Percentiles rank a stretch among this genome's conserved stretches.
Conservation (phyloP, 208 protist genomes). For the Acanthamoeba sp. region DNA sequence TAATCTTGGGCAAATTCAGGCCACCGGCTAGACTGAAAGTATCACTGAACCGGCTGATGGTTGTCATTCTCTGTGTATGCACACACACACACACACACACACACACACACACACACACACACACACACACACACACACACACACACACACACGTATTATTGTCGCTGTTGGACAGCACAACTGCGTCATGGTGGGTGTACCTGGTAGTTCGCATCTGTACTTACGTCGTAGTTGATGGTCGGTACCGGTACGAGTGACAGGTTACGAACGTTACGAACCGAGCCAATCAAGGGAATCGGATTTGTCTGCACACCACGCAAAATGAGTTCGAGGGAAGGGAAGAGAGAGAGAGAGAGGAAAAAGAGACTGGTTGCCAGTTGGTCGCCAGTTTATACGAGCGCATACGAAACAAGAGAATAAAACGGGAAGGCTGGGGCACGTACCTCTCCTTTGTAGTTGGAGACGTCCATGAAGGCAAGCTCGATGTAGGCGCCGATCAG, state of each 20-base stretch:
- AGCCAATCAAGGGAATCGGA: constrained; percentile 30
- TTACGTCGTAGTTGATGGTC: constrained; percentile 48
- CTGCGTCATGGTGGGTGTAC: neutral
- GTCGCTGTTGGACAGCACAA: too few species aligned
- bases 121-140: too few species aligned
- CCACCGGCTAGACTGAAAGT: constrained; percentile 93
- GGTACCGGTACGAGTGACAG: constrained; percentile 38
- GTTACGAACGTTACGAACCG: constrained; percentile 7
- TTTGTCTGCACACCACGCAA: too few species aligned
- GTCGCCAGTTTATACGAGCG: too few species aligned
- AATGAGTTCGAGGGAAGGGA: too few species aligned
- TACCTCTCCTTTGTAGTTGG: constrained; percentile 47
- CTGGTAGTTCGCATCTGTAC: constrained; percentile 47
- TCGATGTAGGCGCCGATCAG: constrained; percentile 75
- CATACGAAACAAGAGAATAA: too few species aligned
- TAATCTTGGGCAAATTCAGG: constrained; percentile 96
- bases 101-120: too few species aligned
- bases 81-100: neutral
- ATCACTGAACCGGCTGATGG: constrained; percentile 84
- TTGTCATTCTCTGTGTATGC: neutral
- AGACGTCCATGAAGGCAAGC: constrained; percentile 69
- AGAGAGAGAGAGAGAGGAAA: too few species aligned
- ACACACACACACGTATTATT: too few species aligned
- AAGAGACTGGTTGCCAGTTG: too few species aligned
- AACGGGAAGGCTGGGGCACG: neutral